Percentiles rank a stretch among this genome's conserved stretches.
Evolutionary conservation across 2,329 filamentous ascomycete species (phyloP).

Genomic region (Hypomyces perniciosus): DNA sequence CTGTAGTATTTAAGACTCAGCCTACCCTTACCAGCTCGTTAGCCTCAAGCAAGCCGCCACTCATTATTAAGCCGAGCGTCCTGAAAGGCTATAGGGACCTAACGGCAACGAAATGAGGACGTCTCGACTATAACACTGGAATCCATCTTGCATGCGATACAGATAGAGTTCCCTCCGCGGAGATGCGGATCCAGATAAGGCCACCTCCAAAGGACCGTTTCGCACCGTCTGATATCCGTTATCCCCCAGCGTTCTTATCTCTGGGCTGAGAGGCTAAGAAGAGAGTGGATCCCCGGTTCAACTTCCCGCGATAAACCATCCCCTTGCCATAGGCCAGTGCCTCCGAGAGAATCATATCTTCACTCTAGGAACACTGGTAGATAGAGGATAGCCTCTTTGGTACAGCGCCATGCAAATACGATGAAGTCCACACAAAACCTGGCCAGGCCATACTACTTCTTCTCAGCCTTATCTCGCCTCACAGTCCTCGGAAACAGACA

Average conservation of each 20-base stretch:
- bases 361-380: not conserved
- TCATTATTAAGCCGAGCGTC: too few species aligned
- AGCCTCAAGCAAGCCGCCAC: too few species aligned
- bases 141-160: not conserved
- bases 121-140: not conserved
- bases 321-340: too few species aligned
- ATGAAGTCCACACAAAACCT: not conserved
- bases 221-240: not conserved
- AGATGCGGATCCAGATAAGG: conserved; percentile 6
- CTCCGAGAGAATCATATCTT: too few species aligned
- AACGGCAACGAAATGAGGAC: not conserved
- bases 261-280: not conserved
- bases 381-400: not conserved
- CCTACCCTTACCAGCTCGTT: too few species aligned
- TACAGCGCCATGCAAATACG: not conserved
- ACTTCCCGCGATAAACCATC: too few species aligned
- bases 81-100: too few species aligned
- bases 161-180: conserved; percentile 8
- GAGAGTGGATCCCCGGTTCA: not conserved
- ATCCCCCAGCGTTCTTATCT: conserved; percentile 5
- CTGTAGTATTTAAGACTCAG: too few species aligned
- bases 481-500: too few species aligned
- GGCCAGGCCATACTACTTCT: too few species aligned
- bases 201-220: not conserved
- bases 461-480: too few species aligned